Conservation (phyloP, 192 early-diverging fungal genomes). For the Backusella mclennaniae region DNA sequence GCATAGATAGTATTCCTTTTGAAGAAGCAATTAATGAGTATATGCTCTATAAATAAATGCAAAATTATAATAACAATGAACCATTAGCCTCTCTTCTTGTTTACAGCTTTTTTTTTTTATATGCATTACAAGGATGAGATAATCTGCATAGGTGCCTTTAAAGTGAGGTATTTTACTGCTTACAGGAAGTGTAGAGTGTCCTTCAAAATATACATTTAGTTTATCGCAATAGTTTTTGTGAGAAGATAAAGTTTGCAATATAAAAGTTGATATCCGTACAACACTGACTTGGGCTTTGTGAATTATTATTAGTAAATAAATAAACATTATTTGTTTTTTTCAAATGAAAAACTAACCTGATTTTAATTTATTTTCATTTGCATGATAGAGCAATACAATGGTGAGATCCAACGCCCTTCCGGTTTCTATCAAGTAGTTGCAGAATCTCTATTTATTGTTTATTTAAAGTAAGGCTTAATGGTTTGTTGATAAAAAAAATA, state of each 20-base stretch:
- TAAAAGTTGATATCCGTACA: slow-evolving; percentile 66
- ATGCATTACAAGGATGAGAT: slow-evolving; percentile 64
- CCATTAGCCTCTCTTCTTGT: neutral
- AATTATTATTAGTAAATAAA: neutral
- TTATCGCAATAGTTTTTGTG: slow-evolving; percentile 60
- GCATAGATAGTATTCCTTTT: slow-evolving; percentile 53
- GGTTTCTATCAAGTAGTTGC: slow-evolving; percentile 57
- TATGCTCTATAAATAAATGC: slow-evolving; percentile 49
- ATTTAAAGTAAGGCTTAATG: neutral
- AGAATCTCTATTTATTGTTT: slow-evolving; percentile 54
- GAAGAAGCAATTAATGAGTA: slow-evolving; percentile 76
- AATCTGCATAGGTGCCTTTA: slow-evolving; percentile 74
- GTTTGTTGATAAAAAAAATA: neutral
- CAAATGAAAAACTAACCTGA: slow-evolving; percentile 39
- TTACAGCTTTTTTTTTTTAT: neutral
- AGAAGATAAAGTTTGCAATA: slow-evolving; percentile 70
- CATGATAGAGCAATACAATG: slow-evolving; percentile 60
- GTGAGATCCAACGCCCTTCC: slow-evolving; percentile 59
- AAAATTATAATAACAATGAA: neutral
- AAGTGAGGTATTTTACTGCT: slow-evolving; percentile 52
- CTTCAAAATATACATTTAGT: slow-evolving; percentile 65
- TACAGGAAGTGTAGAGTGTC: slow-evolving; percentile 53
- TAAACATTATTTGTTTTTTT: neutral
- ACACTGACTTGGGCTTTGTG: slow-evolving; percentile 63
- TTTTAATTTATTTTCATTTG: slow-evolving; percentile 57